Evolutionary conservation across 441 rosid species (phyloP).

Genomic region (Jatropha multifida): DNA sequence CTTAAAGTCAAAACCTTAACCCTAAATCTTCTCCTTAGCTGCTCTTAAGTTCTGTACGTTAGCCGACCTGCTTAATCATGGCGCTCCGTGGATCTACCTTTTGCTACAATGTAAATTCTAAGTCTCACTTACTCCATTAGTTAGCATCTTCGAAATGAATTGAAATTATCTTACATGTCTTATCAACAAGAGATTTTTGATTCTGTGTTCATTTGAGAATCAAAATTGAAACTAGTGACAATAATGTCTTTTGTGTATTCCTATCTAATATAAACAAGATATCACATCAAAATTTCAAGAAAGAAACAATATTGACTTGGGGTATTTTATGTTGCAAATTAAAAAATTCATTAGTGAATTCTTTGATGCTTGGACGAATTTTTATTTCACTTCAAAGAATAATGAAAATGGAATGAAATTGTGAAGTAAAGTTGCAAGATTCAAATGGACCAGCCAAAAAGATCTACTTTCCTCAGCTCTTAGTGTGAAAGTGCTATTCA

Average conservation of each 20-base stretch:
- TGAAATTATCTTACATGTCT: not conserved
- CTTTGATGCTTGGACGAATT: no score
- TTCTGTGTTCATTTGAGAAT: not conserved
- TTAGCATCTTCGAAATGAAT: not conserved
- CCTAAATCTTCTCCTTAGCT: not conserved
- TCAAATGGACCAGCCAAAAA: no score
- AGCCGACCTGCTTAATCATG: slow-evolving; percentile 27
- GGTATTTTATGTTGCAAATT: not conserved
- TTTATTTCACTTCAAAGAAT: no score
- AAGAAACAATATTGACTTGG: not conserved
- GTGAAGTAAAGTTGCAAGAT: no score
- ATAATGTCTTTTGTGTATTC: not conserved
- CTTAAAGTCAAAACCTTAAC: slow-evolving; percentile 14
- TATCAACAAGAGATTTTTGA: not conserved
- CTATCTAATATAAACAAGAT: not conserved
- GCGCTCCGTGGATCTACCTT: slow-evolving; percentile 43
- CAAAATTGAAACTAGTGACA: not conserved
- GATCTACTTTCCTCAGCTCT: no score
- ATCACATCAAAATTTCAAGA: not conserved
- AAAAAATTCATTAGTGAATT: not conserved
- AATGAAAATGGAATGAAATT: no score
- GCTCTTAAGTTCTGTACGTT: not conserved
- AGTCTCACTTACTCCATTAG: not conserved
- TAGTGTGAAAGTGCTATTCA: no score
- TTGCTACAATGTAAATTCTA: slow-evolving; percentile 44